Conservation (phyloP, 2,329 filamentous ascomycete species). For the Sarocladium oryzae region DNA sequence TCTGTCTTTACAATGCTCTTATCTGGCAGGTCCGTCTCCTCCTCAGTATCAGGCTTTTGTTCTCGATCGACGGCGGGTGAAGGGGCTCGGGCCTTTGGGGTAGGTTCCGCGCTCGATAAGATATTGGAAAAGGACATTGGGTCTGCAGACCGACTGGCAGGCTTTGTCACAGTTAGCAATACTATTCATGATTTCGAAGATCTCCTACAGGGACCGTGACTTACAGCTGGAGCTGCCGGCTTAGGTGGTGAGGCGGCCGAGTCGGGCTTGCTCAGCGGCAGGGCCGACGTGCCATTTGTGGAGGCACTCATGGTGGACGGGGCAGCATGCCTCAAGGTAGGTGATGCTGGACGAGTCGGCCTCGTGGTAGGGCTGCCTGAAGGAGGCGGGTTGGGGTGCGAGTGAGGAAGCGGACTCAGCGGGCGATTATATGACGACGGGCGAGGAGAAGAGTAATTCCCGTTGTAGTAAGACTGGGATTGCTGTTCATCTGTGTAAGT, state of each 20-base stretch:
- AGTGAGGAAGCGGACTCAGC: slow-evolving; percentile 44
- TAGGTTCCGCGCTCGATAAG: slow-evolving; percentile 70
- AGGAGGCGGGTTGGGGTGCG: slow-evolving; percentile 38
- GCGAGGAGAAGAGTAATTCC: slow-evolving; percentile 42
- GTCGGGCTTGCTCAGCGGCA: slow-evolving; percentile 24
- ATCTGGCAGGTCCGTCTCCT: slow-evolving; percentile 12
- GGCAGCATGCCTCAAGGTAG: slow-evolving; percentile 38
- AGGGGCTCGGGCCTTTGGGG: slow-evolving; percentile 44
- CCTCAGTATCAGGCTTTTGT: slow-evolving; percentile 11
- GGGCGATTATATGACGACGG: slow-evolving; percentile 36
- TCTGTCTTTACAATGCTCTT: slow-evolving; percentile 13
- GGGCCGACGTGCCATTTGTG: slow-evolving; percentile 33
- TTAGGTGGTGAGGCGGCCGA: slow-evolving; percentile 30
- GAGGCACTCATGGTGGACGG: slow-evolving; percentile 29
- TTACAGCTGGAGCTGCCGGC: slow-evolving; percentile 29
- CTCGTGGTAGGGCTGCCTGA: slow-evolving; percentile 38
- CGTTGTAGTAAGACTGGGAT: slow-evolving; percentile 38
- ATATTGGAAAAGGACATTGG: slow-evolving; percentile 97
- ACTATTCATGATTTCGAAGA: background rate
- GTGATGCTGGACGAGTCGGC: slow-evolving; percentile 39
- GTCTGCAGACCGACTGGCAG: slow-evolving; percentile 67
- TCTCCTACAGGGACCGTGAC: slow-evolving; percentile 18
- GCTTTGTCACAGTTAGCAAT: slow-evolving; percentile 36
- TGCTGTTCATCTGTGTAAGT: slow-evolving; percentile 38
- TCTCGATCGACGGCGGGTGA: slow-evolving; percentile 27